Evolutionary conservation across 73 alveolate genomes (phyloP).

Genomic region (Effrenium voratum): DNA sequence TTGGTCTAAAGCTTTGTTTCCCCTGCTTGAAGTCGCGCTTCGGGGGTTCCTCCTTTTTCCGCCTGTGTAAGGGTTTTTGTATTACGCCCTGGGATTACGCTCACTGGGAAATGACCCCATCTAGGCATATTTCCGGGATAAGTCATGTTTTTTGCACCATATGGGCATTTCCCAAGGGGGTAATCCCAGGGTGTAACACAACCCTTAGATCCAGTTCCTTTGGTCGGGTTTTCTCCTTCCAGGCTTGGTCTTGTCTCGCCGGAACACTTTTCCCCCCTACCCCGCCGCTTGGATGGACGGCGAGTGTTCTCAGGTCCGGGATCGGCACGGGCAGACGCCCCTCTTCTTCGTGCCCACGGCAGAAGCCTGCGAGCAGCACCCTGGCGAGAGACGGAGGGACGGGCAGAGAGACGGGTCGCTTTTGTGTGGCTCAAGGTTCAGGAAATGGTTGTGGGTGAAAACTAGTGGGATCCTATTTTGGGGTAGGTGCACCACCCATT

Average conservation of each 20-base stretch:
- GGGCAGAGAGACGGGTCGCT: neutral
- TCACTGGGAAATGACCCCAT: neutral
- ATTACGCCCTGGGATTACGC: neutral
- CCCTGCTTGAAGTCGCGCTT: neutral
- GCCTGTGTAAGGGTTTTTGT: neutral
- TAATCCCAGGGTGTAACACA: neutral
- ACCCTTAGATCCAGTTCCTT: neutral
- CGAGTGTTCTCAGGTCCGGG: constrained; percentile 17
- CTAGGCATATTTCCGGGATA: neutral
- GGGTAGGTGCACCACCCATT: neutral
- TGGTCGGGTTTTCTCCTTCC: neutral
- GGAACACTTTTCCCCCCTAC: too few relatives aligned
- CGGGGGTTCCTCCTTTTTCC: neutral
- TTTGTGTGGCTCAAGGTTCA: too few relatives aligned
- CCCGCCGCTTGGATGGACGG: too few relatives aligned
- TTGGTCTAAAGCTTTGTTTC: neutral
- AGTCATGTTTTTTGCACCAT: neutral
- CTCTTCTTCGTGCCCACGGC: constrained; percentile 79
- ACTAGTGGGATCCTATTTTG: too few relatives aligned
- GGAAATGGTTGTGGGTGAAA: too few relatives aligned
- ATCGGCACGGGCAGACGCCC: constrained; percentile 81
- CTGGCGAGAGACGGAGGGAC: too few relatives aligned
- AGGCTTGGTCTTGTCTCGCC: neutral
- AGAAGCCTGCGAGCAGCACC: constrained; percentile 73
- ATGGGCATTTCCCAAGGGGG: neutral